Conservation (phyloP, 768 basidiomycete species). For the Coprinopsis strossmayeri region DNA sequence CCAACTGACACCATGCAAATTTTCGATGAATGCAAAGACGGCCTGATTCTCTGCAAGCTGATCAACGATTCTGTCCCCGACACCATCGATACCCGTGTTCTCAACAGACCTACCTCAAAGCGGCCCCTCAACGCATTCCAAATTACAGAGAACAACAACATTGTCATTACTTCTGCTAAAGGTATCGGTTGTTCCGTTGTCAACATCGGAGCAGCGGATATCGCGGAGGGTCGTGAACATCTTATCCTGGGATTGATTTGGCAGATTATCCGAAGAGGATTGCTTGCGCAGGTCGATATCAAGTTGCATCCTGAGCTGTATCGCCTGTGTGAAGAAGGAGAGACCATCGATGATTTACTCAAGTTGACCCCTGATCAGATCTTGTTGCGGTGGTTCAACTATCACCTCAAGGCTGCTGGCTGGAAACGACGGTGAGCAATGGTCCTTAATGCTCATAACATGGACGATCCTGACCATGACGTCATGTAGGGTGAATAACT, state of each 20-base stretch:
- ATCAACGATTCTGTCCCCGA: conserved; percentile 99
- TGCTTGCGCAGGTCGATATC: conserved; percentile 94
- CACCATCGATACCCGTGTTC: conserved; percentile 96
- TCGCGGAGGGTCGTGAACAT: conserved; percentile 92
- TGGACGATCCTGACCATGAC: conserved; percentile 10
- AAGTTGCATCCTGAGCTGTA: conserved; percentile 97
- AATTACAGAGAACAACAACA: conserved; percentile 99
- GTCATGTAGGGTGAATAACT: conserved; percentile 88
- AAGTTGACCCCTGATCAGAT: conserved; percentile 96
- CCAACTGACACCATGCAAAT: conserved; percentile 97
- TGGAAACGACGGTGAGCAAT: conserved; percentile 70
- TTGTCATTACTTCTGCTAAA: conserved; percentile 96
- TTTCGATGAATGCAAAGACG: conserved; percentile 95
- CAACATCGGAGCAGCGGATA: conserved; percentile 92
- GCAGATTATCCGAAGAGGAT: conserved; percentile 94
- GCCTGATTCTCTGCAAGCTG: conserved; percentile 93
- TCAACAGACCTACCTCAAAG: conserved; percentile 77
- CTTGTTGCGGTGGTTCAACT: conserved; percentile 98
- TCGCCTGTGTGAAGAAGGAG: conserved; percentile 91
- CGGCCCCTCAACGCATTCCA: conserved; percentile 97
- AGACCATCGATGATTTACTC: conserved; percentile 94
- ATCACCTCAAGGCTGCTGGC: conserved; percentile 91
- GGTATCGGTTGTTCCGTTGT: conserved; percentile 98
- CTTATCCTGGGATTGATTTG: conserved; percentile 96
- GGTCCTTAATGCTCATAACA: neutral